These are phyloP conservation scores for Brettanomyces anomalus DNA, from an alignment of 805 yeast species.

Conservation along the genomic window DNA sequence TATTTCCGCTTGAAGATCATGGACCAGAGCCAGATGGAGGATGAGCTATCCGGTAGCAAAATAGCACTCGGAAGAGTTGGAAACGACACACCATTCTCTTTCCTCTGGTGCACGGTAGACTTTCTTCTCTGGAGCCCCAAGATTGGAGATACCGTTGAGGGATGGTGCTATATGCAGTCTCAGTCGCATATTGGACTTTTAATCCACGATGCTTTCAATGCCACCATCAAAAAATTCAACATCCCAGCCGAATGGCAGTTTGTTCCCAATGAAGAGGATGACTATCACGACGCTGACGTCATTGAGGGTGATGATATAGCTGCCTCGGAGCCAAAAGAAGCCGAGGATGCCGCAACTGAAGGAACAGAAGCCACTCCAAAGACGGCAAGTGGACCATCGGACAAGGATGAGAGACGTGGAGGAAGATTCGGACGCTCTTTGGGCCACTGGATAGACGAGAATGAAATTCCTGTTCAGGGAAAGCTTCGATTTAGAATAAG, in stretches of 20 bases:
- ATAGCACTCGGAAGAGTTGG: constrained; percentile 56
- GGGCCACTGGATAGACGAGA: constrained; percentile 83
- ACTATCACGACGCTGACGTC: constrained; percentile 14
- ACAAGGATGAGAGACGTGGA: background rate
- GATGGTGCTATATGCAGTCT: constrained; percentile 80
- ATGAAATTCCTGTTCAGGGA: constrained; percentile 71
- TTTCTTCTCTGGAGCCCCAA: constrained; percentile 85
- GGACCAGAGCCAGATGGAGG: constrained; percentile 30
- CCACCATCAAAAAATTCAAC: constrained; percentile 74
- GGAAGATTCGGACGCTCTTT: constrained; percentile 31
- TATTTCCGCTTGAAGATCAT: constrained; percentile 56
- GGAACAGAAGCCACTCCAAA: background rate
- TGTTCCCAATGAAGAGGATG: constrained; percentile 70
- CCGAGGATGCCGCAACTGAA: constrained; percentile 7
- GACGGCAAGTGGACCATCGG: background rate
- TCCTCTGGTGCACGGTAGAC: constrained; percentile 78
- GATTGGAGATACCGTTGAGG: constrained; percentile 80
- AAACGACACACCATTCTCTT: constrained; percentile 80
- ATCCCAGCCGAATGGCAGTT: constrained; percentile 87
- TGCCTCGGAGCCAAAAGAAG: constrained; percentile 4
- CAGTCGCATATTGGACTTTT: constrained; percentile 91
- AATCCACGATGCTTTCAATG: constrained; percentile 90
- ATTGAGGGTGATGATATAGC: background rate
- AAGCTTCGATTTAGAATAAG: constrained; percentile 70
- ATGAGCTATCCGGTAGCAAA: constrained; percentile 27